Conservation (phyloP, 164 flowering plant species). For the Chimonanthus salicifolius region DNA sequence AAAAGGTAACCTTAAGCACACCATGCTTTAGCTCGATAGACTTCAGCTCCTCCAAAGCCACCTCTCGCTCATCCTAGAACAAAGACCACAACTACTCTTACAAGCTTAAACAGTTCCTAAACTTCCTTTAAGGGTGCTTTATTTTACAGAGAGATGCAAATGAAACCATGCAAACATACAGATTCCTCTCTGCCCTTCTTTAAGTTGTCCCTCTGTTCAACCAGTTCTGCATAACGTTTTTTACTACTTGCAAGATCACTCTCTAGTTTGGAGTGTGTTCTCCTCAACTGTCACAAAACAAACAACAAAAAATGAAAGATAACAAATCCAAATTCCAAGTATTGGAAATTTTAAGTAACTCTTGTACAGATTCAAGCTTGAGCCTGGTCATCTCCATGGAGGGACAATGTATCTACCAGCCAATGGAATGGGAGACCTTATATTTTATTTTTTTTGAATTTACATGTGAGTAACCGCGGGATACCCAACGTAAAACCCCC, state of each 20-base stretch:
- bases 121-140: not conserved
- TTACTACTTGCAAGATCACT: slow-evolving; percentile 66
- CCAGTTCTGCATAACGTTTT: slow-evolving; percentile 54
- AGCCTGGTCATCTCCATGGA: not conserved
- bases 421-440: not conserved
- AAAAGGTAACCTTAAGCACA: slow-evolving; percentile 52
- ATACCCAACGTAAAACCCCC: too few relatives aligned
- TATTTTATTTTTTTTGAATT: too few relatives aligned
- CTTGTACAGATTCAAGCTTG: not conserved
- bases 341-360: too few relatives aligned
- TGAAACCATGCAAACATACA: slow-evolving; percentile 31
- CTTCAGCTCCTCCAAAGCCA: slow-evolving; percentile 60
- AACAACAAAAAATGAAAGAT: slow-evolving; percentile 1
- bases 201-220: slow-evolving; percentile 46
- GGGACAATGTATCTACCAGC: not conserved
- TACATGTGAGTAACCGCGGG: too few relatives aligned
- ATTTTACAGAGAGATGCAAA: not conserved
- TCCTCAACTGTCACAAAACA: slow-evolving; percentile 52
- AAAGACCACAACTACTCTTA: slow-evolving; percentile 13
- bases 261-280: slow-evolving; percentile 57
- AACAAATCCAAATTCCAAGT: not conserved
- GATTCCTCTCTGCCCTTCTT: slow-evolving; percentile 93
- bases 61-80: slow-evolving; percentile 76
- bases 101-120: not conserved
- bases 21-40: slow-evolving; percentile 59